Base-by-base conservation (phyloP, 768 basidiomycete genomes). In the Xerocomus spinulosus region DNA sequence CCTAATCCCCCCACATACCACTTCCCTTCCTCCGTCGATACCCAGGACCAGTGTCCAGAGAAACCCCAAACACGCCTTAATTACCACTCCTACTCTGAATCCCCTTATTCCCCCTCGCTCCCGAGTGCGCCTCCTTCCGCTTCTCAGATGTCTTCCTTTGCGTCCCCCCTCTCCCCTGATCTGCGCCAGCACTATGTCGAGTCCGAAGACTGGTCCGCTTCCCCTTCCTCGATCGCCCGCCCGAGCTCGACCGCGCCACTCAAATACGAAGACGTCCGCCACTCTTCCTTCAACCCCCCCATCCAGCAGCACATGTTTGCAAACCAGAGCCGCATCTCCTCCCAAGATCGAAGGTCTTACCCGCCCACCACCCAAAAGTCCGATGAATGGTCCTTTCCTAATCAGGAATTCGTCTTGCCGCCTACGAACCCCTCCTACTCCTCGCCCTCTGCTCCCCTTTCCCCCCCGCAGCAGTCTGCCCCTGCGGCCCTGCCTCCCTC, bases 261-360 rank as follows among this genome's bases (percentile, higher is more conserved):
- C 56, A 85, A 85, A 62, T 86, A 87, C 73, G 83, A 85, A 70
- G 85, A 86, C 63, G 68, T 68, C 60, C 81, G 83, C 67, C 83
- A 84, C 73, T 70, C 81, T 60, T 82, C 83, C 55, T 80, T 83
- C 70, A 78, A 73, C 68, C 71, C 77, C 43, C 68, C 78, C 53
- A 74, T 78, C 68, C 77, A 76, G 64, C 73, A 76, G 67, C 79
- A 78, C 48, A 78, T 86, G 75, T 86, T 76, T 66, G 72, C 75
- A 64, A 80, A 76, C 65, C 74, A 83, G 62, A 76, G 80, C 63
- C 85, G 85, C 65, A 84, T 86, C 58, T 78, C 83, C 62, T 81
- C 77, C 55, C 76, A 78, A 60, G 81, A 82, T 73, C 78, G 80
- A 62, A 77, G 82, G 67, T 73, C 63, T n/a, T 73, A 56, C 53